Conservation (phyloP, 2,329 filamentous ascomycete genomes). For the Davidsoniella eucalypti region DNA sequence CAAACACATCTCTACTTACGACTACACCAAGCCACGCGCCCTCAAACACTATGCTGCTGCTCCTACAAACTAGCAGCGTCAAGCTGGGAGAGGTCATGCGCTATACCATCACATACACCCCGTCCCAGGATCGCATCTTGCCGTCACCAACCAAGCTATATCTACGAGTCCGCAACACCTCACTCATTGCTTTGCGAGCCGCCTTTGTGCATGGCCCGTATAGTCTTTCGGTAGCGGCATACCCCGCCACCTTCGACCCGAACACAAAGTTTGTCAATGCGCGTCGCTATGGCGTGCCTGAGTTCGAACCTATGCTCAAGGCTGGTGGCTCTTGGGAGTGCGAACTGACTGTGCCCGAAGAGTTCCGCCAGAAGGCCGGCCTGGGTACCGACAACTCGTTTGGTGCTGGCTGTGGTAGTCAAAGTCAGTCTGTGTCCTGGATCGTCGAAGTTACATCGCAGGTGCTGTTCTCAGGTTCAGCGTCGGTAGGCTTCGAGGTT, state of each 20-base stretch:
- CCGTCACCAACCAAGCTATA: conserved; percentile 68
- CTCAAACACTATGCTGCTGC: conserved; percentile 53
- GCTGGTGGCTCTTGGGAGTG: conserved; percentile 78
- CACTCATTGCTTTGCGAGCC: conserved; percentile 74
- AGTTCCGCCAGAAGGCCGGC: conserved; percentile 50
- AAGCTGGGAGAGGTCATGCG: conserved; percentile 90
- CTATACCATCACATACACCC: conserved; percentile 84
- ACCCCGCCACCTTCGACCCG: conserved; percentile 68
- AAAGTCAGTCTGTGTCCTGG: conserved; percentile 55
- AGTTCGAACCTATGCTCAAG: conserved; percentile 94
- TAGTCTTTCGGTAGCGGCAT: conserved; percentile 71
- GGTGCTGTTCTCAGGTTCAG: conserved; percentile 81
- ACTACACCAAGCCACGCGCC: neutral
- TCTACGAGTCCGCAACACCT: conserved; percentile 83
- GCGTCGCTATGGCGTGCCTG: conserved; percentile 58
- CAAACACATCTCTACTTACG: too few relatives aligned
- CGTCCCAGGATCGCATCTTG: conserved; percentile 72
- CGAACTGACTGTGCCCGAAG: conserved; percentile 61
- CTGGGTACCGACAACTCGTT: conserved; percentile 29
- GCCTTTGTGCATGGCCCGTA: conserved; percentile 96
- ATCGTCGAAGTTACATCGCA: conserved; percentile 83
- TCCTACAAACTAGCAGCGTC: conserved; percentile 80
- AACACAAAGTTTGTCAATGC: conserved; percentile 59
- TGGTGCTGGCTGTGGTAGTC: conserved; percentile 27
- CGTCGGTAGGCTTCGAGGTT: conserved; percentile 75